A percentile compares a stretch with the other conserved stretches of the same genome.
These are phyloP conservation scores for Pisolithus thermaeus DNA, from an alignment of 1,284 basidiomycete species.

Conservation along the genomic window DNA sequence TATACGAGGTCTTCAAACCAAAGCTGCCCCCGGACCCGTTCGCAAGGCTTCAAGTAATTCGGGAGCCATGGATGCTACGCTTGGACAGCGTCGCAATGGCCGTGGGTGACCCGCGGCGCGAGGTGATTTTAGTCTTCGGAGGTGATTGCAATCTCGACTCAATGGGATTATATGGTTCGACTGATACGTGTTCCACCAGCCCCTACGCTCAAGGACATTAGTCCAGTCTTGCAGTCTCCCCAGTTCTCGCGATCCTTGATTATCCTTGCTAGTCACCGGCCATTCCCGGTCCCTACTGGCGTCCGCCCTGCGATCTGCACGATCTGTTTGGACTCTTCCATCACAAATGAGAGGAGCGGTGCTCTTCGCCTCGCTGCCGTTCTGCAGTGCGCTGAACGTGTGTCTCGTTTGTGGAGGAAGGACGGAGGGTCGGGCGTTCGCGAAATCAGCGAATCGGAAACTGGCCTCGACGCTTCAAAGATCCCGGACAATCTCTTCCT, in stretches of 20 bases:
- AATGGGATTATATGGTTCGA: not conserved
- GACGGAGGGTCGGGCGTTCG: slow-evolving; percentile 28
- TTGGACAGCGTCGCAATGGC: slow-evolving; percentile 24
- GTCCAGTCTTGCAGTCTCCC: slow-evolving; percentile 39
- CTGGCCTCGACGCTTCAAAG: slow-evolving; percentile 10
- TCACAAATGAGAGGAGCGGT: slow-evolving; percentile 40
- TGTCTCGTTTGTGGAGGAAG: slow-evolving; percentile 42
- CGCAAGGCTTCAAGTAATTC: slow-evolving; percentile 19
- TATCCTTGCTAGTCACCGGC: slow-evolving; percentile 44
- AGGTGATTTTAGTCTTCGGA: slow-evolving; percentile 48
- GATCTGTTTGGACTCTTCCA: slow-evolving; percentile 38
- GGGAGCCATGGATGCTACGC: slow-evolving; percentile 34
- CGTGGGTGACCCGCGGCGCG: slow-evolving; percentile 23
- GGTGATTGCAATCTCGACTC: slow-evolving; percentile 24
- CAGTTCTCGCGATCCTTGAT: slow-evolving; percentile 42
- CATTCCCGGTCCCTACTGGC: slow-evolving; percentile 30
- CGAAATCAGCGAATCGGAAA: slow-evolving; percentile 28
- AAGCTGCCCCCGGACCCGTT: slow-evolving; percentile 48
- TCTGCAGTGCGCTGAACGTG: slow-evolving; percentile 48
- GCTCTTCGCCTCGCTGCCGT: slow-evolving; percentile 46
- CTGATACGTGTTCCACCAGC: slow-evolving; percentile 23
- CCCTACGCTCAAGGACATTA: slow-evolving; percentile 35
- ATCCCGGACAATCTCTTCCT: slow-evolving; percentile 4
- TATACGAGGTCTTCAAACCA: slow-evolving; percentile 41
- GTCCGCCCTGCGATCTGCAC: slow-evolving; percentile 37